Percentiles rank a stretch among this genome's conserved stretches.
phyloP scores from a whole-genome alignment of 139 green algal species.

The Microglena sp. region DNA sequence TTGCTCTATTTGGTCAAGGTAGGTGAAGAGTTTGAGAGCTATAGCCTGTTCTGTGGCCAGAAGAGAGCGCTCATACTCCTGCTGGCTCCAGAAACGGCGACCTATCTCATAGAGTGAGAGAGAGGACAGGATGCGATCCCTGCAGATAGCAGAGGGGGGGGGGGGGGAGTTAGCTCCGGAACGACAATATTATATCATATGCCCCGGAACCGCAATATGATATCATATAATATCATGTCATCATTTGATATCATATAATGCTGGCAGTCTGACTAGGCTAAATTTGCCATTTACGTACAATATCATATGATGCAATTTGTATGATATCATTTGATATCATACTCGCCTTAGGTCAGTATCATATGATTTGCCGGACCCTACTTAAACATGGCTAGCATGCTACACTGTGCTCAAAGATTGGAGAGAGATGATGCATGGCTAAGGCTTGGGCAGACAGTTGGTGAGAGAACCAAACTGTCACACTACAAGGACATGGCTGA shows the following conservation, averaged over 20 bases:
- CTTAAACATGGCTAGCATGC: neutral
- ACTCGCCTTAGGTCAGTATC: too few species aligned
- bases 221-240: too few species aligned
- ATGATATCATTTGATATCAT: too few species aligned
- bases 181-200: neutral
- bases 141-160: neutral
- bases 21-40: slow-evolving; percentile 20
- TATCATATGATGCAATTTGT: too few species aligned
- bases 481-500: neutral
- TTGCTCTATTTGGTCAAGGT: neutral
- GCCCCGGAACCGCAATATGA: too few species aligned
- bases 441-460: too few species aligned
- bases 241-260: too few species aligned
- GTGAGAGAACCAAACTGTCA: too few species aligned
- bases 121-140: slow-evolving; percentile 13
- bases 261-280: too few species aligned
- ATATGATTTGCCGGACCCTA: too few species aligned
- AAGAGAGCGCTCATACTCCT: slow-evolving; percentile 20
- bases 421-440: neutral
- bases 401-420: neutral
- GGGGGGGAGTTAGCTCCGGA: neutral
- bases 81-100: slow-evolving; percentile 20
- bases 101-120: slow-evolving; percentile 18
- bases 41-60: slow-evolving; percentile 19
- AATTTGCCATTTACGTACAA: too few species aligned